These are phyloP conservation scores for Wickerhamiella azyma DNA, from an alignment of 805 yeast genomes.

Conservation along the genomic window DNA sequence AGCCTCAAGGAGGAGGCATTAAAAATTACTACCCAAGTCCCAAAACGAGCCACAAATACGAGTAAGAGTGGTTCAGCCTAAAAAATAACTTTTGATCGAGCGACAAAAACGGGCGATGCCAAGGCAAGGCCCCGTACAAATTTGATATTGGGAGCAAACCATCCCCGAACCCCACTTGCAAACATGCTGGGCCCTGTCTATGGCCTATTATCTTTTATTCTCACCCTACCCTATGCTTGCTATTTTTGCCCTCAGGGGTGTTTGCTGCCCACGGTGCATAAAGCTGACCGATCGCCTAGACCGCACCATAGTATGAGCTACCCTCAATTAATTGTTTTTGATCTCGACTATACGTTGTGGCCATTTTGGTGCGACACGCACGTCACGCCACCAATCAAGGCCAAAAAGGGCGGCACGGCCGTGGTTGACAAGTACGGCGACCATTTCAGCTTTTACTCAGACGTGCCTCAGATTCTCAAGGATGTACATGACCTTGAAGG, in stretches of 20 bases:
- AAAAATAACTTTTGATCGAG: too few relatives aligned
- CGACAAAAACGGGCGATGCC: too few relatives aligned
- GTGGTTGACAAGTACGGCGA: conserved; percentile 44
- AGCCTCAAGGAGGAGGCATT: too few relatives aligned
- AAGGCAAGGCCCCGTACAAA: too few relatives aligned
- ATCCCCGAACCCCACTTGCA: too few relatives aligned
- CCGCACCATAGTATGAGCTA: neutral
- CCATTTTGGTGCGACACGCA: conserved; percentile 76
- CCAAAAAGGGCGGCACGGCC: conserved; percentile 23
- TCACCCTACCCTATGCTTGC: neutral
- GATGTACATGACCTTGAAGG: conserved; percentile 35
- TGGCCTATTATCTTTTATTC: too few relatives aligned
- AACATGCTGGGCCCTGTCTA: too few relatives aligned
- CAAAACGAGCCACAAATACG: too few relatives aligned
- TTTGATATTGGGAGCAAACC: too few relatives aligned
- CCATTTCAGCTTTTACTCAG: conserved; percentile 45
- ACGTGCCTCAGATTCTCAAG: conserved; percentile 49
- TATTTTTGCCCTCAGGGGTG: neutral
- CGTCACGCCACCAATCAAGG: conserved; percentile 39
- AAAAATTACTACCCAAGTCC: too few relatives aligned
- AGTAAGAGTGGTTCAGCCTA: too few relatives aligned
- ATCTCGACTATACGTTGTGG: conserved; percentile 67
- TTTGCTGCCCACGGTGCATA: neutral
- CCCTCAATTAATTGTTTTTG: conserved; percentile 54
- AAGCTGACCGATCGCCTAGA: neutral